Evolutionary conservation across 208 protist genomes (phyloP).

Genomic region (Lotmaria passim): DNA sequence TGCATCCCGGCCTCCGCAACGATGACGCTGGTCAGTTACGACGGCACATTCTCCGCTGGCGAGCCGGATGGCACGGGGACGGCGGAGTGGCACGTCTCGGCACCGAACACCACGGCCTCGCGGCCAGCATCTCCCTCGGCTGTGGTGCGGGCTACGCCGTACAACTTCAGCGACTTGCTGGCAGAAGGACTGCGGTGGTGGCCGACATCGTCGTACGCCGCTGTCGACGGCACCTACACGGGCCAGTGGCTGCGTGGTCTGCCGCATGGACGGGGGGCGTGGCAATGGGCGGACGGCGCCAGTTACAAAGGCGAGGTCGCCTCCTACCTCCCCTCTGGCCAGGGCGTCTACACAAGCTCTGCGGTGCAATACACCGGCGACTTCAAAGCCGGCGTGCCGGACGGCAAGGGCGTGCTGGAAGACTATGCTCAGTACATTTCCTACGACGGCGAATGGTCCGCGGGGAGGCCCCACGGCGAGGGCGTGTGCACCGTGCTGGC

Average conservation of each 20-base stretch:
- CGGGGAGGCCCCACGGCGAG: conserved; percentile 62
- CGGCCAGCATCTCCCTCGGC: not conserved
- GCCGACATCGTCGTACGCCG: conserved; percentile 26
- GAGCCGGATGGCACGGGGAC: conserved; percentile 66
- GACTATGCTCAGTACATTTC: conserved; percentile 30
- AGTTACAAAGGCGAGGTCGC: conserved; percentile 63
- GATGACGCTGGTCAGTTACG: conserved; percentile 62
- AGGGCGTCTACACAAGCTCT: conserved; percentile 42
- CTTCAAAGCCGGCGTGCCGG: conserved; percentile 51
- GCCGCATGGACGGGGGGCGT: conserved; percentile 68
- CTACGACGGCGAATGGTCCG: conserved; percentile 71
- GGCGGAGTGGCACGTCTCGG: conserved; percentile 46
- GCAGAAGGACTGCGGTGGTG: conserved; percentile 22
- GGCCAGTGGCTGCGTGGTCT: conserved; percentile 66
- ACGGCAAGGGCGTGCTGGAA: conserved; percentile 50
- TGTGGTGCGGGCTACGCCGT: conserved; percentile 9
- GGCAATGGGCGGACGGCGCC: conserved; percentile 66
- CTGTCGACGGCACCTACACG: conserved; percentile 60
- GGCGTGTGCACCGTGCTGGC: conserved; percentile 41
- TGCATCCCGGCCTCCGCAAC: conserved; percentile 10
- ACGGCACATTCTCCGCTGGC: conserved; percentile 73
- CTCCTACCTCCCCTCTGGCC: conserved; percentile 51
- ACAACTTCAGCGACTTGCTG: conserved; percentile 12
- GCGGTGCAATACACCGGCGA: conserved; percentile 63
- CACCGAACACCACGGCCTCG: not conserved